Percentiles rank a stretch among this genome's conserved stretches.
phyloP scores from a whole-genome alignment of 441 rosid genomes.

The Populus hybrid region DNA sequence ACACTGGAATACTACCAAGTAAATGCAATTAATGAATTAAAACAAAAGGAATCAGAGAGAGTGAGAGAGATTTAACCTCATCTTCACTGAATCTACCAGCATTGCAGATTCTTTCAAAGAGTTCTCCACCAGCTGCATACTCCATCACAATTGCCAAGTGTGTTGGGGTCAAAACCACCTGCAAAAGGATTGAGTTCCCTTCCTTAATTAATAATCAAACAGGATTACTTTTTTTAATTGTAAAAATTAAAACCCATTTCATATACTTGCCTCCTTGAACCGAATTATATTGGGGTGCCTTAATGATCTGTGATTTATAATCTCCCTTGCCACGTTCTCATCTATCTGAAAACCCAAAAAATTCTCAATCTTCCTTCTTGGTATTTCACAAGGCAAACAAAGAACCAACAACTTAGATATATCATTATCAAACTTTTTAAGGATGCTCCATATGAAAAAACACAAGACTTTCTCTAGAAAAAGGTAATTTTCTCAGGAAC shows the following conservation, averaged over 20 bases:
- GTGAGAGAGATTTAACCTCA: no score
- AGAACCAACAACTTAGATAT: neutral
- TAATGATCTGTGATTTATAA: conserved; percentile 90
- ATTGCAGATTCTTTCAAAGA: no score
- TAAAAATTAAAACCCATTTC: neutral
- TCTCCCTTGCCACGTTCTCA: conserved; percentile 96
- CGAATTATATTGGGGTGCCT: conserved; percentile 89
- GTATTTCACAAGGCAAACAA: neutral
- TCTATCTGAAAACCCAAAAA: conserved; percentile 54
- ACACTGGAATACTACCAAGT: no score
- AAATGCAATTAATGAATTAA: no score
- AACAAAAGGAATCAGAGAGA: no score
- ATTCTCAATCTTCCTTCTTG: neutral
- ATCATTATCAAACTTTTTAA: neutral
- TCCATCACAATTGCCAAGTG: conserved; percentile 97
- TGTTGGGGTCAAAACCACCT: conserved; percentile 91
- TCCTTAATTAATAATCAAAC: neutral
- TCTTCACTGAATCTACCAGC: no score
- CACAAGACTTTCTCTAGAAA: neutral
- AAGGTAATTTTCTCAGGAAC: neutral
- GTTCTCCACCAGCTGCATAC: conserved; percentile 98
- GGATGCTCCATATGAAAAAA: neutral
- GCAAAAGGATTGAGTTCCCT: neutral
- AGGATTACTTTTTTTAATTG: no score
- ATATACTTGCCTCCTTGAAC: conserved; percentile 73